Conservation (phyloP, 1,139 yeast species). For the Kodamaea anthophila region DNA sequence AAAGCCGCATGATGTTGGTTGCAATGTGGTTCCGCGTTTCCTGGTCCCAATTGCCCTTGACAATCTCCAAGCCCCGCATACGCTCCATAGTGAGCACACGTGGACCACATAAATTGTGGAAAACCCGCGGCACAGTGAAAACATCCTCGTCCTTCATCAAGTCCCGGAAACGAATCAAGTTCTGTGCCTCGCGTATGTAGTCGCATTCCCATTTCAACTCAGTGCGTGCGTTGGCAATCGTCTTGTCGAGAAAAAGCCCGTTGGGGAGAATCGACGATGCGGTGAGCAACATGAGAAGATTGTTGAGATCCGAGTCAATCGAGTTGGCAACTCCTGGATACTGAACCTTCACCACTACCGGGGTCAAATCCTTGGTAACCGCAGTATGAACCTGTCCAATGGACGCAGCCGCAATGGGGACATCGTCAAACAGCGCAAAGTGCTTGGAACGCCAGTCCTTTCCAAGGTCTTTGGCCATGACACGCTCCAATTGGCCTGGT, state of each 20-base stretch:
- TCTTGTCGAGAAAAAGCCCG: conserved; percentile 85
- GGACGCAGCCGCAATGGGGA: conserved; percentile 96
- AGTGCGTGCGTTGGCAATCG: conserved; percentile 86
- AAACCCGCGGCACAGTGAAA: conserved; percentile 78
- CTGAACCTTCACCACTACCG: conserved; percentile 94
- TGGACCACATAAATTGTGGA: conserved; percentile 69
- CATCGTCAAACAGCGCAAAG: conserved; percentile 72
- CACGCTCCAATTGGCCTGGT: conserved; percentile 75
- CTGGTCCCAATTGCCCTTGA: conserved; percentile 72
- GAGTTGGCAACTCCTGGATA: conserved; percentile 97
- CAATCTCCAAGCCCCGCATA: conserved; percentile 79
- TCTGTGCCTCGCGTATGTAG: conserved; percentile 82
- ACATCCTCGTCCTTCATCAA: conserved; percentile 48
- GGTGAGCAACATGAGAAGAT: conserved; percentile 69
- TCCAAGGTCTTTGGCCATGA: conserved; percentile 71
- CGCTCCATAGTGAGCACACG: conserved; percentile 87
- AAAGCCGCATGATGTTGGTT: conserved; percentile 77
- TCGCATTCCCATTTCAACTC: conserved; percentile 98
- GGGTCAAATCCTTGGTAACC: conserved; percentile 50
- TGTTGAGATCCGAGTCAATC: conserved; percentile 90
- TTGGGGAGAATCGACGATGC: conserved; percentile 87
- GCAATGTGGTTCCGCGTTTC: conserved; percentile 76
- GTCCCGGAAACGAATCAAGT: conserved; percentile 62
- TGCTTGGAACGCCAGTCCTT: conserved; percentile 63
- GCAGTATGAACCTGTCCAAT: conserved; percentile 96